These are phyloP conservation scores for Termitomyces sp. DNA, from an alignment of 768 basidiomycete species.

Conservation along the genomic window DNA sequence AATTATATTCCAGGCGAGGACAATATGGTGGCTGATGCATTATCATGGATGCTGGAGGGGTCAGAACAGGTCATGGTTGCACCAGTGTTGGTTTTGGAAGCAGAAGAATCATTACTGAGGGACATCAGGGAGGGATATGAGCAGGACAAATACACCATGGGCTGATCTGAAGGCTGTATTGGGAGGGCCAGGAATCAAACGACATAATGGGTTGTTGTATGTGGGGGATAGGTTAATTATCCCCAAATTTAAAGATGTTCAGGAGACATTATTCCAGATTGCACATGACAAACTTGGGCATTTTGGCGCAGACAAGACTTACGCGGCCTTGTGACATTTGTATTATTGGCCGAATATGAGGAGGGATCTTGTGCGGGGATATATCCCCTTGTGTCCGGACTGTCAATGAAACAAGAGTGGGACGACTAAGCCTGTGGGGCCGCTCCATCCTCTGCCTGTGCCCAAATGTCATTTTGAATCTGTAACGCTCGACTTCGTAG, in stretches of 20 bases:
- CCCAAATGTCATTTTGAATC: neutral
- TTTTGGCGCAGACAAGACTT: no score
- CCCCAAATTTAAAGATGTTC: constrained; percentile 14
- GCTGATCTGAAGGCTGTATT: no score
- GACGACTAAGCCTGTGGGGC: neutral
- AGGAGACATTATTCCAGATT: constrained; percentile 19
- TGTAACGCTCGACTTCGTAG: neutral
- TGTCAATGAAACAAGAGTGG: neutral
- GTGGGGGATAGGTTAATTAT: constrained; percentile 19
- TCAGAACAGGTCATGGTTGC: neutral
- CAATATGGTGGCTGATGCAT: neutral
- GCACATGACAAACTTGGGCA: constrained; percentile 19
- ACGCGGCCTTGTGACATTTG: no score
- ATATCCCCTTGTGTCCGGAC: constrained; percentile 1
- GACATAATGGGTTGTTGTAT: constrained; percentile 22
- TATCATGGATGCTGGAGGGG: neutral
- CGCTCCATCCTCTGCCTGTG: neutral
- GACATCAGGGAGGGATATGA: neutral
- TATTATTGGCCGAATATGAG: constrained; percentile 21
- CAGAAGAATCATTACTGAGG: neutral
- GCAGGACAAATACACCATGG: constrained; percentile 2
- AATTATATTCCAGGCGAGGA: no score
- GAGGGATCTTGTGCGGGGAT: neutral
- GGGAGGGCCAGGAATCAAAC: no score
- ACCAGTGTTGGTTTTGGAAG: neutral